These are phyloP conservation scores for Colletotrichum caudatum DNA, from an alignment of 2,329 filamentous ascomycete genomes.

Conservation along the genomic window DNA sequence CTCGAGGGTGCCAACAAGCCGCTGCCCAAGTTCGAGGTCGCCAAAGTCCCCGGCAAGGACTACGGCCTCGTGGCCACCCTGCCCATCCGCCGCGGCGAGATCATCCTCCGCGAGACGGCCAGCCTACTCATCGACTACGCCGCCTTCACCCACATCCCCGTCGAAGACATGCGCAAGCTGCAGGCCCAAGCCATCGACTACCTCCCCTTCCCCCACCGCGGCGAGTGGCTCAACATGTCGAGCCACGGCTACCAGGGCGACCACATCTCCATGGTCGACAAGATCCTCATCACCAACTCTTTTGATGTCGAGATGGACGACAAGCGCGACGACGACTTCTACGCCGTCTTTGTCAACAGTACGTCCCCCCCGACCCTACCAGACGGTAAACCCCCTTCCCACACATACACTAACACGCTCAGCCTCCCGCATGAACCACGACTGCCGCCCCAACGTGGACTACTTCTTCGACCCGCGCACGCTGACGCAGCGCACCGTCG, in stretches of 20 bases:
- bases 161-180: conserved; percentile 47
- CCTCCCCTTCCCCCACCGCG: conserved; percentile 49
- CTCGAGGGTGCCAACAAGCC: conserved; percentile 45
- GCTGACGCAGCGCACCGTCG: conserved; percentile 55
- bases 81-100: conserved; percentile 52
- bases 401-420: conserved; percentile 13
- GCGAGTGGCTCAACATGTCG: conserved; percentile 53
- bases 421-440: conserved; percentile 59
- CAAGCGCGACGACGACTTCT: conserved; percentile 49
- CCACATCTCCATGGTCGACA: conserved; percentile 49
- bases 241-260: conserved; percentile 48
- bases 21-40: conserved; percentile 49
- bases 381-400: background rate
- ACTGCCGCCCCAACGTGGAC: conserved; percentile 59
- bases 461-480: conserved; percentile 56
- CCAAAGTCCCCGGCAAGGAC: conserved; percentile 54
- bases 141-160: conserved; percentile 49
- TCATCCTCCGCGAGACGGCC: conserved; percentile 54
- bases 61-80: conserved; percentile 58
- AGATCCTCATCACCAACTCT: conserved; percentile 54
- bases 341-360: conserved; percentile 56
- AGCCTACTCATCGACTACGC: conserved; percentile 56
- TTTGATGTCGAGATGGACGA: conserved; percentile 53
- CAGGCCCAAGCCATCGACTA: conserved; percentile 49
- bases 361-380: conserved; percentile 21